Base-by-base conservation (phyloP, 345 rosid species). In the Eucalyptus tenuipes region DNA sequence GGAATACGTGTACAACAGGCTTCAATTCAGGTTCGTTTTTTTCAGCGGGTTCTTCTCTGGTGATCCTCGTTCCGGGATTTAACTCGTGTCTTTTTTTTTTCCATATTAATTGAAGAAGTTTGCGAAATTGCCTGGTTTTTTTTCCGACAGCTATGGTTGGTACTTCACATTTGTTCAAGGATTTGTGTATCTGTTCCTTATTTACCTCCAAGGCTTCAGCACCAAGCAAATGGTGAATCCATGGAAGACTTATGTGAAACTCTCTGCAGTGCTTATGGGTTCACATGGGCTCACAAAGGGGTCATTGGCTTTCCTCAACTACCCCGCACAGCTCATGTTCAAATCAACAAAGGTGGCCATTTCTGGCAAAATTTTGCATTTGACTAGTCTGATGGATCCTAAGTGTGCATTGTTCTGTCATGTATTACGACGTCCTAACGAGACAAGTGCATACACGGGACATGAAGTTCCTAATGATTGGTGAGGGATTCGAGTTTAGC, bases 141-240 rank as follows among this genome's bases (percentile, higher is more conserved):
- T 75, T 37, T 37, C 45, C 47, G 14, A 11, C 95, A 98, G 99
- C 97, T 98, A 97, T 91, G 99, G 99, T 25, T 98, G 99, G 99
- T 97, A 98, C 89, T 98, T 98, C 94, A 98, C 99, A 13, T 98
- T 98, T 91, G 93, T 98, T 49, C 99, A 98, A 94, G 99, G 99
- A 91, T 97, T 98, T 89, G 99, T 98, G 49, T 98, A 98, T 93
- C 91, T 98, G 89, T 88, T 91, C 31, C 95, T 98, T 15, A 96
- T 98, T 89, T 97, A 96, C 91, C 93, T 98, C 85, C 99, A 95
- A 93, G 99, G 99, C 49, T 98, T 97, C 94, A 94, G 95, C 88
- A 91, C 95, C 33, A 96, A 94, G 91, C 97, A 98, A 88, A 98
- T 97, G 89, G 98, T 96, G 91, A 98, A 98, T 87, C 99, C 99